Evolutionary conservation across 1,284 basidiomycete species (phyloP).

Genomic region (Fereydounia khargensis): DNA sequence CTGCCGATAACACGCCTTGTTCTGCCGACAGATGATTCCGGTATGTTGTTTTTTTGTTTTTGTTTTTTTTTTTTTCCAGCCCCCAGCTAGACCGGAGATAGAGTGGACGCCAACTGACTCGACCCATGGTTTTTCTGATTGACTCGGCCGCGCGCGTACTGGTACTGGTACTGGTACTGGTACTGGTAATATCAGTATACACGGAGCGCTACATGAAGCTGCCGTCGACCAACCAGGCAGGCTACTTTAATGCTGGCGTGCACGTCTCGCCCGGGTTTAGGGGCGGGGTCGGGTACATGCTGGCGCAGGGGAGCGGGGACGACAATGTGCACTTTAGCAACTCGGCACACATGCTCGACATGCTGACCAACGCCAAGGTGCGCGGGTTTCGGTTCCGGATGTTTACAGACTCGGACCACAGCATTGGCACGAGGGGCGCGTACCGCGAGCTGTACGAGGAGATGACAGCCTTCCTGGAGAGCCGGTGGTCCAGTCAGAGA

Average conservation of each 20-base stretch:
- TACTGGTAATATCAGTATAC: too few relatives aligned
- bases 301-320: conserved; percentile 72
- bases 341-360: conserved; percentile 83
- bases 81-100: too few relatives aligned
- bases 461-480: conserved; percentile 76
- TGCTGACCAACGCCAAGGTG: conserved; percentile 76
- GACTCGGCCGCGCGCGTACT: too few relatives aligned
- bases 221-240: conserved; percentile 71
- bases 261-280: too few relatives aligned
- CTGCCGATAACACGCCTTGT: too few relatives aligned
- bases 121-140: too few relatives aligned
- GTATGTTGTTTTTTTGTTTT: too few relatives aligned
- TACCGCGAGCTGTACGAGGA: conserved; percentile 81
- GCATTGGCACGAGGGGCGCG: conserved; percentile 71
- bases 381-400: conserved; percentile 83
- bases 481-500: conserved; percentile 82
- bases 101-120: conserved; percentile 2
- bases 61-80: too few relatives aligned
- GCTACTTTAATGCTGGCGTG: conserved; percentile 81
- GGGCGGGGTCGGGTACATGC: conserved; percentile 76
- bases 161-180: too few relatives aligned
- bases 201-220: conserved; percentile 96
- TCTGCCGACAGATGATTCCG: too few relatives aligned
- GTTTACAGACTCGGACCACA: conserved; percentile 90
- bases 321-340: conserved; percentile 73